A percentile compares a stretch with the other conserved stretches of the same genome.
Evolutionary conservation across 116 monocot genomes (phyloP).

Genomic region (Cymodocea nodosa): DNA sequence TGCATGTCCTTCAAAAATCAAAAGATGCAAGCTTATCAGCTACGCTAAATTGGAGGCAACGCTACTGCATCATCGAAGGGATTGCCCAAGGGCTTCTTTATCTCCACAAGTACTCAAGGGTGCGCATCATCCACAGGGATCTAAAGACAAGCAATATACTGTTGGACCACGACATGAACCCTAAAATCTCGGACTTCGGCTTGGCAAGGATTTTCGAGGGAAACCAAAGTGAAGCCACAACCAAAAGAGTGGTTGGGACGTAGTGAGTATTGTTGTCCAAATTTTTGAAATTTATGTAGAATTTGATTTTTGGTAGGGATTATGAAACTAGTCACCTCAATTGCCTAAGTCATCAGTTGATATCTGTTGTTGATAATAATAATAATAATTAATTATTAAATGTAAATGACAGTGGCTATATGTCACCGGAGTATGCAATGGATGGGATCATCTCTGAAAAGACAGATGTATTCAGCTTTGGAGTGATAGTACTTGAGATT

Average conservation of each 20-base stretch:
- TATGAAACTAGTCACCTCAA: neutral
- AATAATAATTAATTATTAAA: neutral
- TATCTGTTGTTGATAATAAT: too few relatives aligned
- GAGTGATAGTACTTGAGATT: slow-evolving; percentile 40
- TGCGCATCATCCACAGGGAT: slow-evolving; percentile 17
- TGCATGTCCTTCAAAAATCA: neutral
- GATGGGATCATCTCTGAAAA: slow-evolving; percentile 43
- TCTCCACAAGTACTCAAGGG: slow-evolving; percentile 60
- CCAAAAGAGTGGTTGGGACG: slow-evolving; percentile 32
- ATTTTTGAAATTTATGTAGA: neutral
- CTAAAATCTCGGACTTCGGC: slow-evolving; percentile 82
- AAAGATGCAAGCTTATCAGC: slow-evolving; percentile 5
- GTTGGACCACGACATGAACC: slow-evolving; percentile 49
- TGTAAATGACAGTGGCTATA: slow-evolving; percentile 35
- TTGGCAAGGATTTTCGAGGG: slow-evolving; percentile 54
- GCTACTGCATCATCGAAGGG: slow-evolving; percentile 27
- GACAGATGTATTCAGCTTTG: slow-evolving; percentile 49
- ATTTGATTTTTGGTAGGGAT: too few relatives aligned
- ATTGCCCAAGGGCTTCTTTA: slow-evolving; percentile 61
- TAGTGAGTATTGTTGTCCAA: slow-evolving; percentile 26
- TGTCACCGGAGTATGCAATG: slow-evolving; percentile 12
- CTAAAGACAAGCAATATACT: slow-evolving; percentile 66
- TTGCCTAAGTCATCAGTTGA: too few relatives aligned
- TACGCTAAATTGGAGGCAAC: slow-evolving; percentile 3
- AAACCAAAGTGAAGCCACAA: slow-evolving; percentile 21